phyloP scores from a whole-genome alignment of 177 flowering plant species.

The Vitis hybrid region DNA sequence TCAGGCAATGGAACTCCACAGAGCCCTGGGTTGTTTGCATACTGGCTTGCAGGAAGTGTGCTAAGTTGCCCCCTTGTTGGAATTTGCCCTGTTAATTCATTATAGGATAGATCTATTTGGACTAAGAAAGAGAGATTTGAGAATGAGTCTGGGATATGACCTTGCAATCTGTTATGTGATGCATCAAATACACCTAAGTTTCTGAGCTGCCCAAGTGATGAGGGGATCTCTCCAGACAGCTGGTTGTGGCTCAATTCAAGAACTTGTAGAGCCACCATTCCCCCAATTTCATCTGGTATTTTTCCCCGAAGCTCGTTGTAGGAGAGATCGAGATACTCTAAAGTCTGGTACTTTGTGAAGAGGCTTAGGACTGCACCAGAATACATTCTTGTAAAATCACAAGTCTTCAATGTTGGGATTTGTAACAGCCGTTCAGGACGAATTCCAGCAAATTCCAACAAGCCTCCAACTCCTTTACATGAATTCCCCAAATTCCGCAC shows the following conservation, averaged over 20 bases:
- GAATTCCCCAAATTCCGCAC: conserved; percentile 87
- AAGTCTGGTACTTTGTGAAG: conserved; percentile 70
- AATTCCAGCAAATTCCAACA: conserved; percentile 89
- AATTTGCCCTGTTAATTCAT: conserved; percentile 74
- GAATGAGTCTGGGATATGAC: conserved; percentile 88
- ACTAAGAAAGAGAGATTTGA: conserved; percentile 78
- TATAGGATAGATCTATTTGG: conserved; percentile 79
- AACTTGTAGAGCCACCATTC: conserved; percentile 78
- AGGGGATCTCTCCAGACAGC: conserved; percentile 87
- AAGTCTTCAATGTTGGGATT: conserved; percentile 69
- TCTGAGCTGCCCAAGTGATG: conserved; percentile 62
- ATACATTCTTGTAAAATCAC: conserved; percentile 81
- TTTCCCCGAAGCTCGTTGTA: conserved; percentile 79
- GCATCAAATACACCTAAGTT: conserved; percentile 93
- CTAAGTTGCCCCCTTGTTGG: conserved; percentile 85
- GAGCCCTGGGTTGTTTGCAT: conserved; percentile 84
- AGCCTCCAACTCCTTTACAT: conserved; percentile 89
- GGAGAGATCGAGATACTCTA: conserved; percentile 91
- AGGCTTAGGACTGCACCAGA: conserved; percentile 77
- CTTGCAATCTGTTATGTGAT: conserved; percentile 81
- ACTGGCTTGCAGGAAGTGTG: conserved; percentile 84
- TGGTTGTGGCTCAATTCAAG: conserved; percentile 77
- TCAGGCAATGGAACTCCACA: conserved; percentile 89
- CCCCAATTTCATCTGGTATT: conserved; percentile 82
- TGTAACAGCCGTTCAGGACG: conserved; percentile 75